A percentile compares a stretch with the other conserved stretches of the same genome.
Conservation (phyloP, 805 yeast species). For the Saccharomyces jurei region DNA sequence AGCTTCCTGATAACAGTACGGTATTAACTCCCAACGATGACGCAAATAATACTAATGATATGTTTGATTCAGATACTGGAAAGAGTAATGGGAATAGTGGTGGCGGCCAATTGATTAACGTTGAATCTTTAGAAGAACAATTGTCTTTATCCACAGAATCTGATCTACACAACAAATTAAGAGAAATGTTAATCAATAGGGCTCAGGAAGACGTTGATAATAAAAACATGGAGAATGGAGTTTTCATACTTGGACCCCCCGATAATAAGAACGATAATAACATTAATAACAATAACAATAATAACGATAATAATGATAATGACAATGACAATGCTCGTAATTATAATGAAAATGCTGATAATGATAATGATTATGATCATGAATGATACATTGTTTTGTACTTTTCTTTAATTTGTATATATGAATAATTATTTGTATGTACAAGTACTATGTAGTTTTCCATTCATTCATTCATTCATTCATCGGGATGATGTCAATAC, state of each 20-base stretch:
- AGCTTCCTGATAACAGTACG: conserved; percentile 6
- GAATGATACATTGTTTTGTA: background rate
- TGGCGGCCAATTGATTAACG: conserved; percentile 15
- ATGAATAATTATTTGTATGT: conserved; percentile 2
- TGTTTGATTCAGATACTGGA: background rate
- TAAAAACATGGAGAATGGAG: conserved; percentile 26
- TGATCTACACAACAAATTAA: conserved; percentile 25
- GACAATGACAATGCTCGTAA: background rate
- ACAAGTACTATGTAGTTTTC: background rate
- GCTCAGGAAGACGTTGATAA: conserved; percentile 23
- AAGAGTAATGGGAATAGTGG: conserved; percentile 1
- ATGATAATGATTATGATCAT: background rate
- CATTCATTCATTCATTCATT: background rate
- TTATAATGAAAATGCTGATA: background rate
- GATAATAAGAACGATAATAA: background rate
- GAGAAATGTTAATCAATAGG: conserved; percentile 20
- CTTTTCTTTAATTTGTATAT: background rate
- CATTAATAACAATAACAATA: background rate
- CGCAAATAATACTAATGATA: background rate
- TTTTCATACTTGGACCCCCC: conserved; percentile 27
- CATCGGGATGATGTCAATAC: background rate
- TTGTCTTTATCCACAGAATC: conserved; percentile 20
- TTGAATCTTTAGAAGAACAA: conserved; percentile 16
- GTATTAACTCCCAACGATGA: background rate
- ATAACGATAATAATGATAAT: background rate